phyloP scores from a whole-genome alignment of 768 basidiomycete species.

The Cystofilobasidium bisporidii region DNA sequence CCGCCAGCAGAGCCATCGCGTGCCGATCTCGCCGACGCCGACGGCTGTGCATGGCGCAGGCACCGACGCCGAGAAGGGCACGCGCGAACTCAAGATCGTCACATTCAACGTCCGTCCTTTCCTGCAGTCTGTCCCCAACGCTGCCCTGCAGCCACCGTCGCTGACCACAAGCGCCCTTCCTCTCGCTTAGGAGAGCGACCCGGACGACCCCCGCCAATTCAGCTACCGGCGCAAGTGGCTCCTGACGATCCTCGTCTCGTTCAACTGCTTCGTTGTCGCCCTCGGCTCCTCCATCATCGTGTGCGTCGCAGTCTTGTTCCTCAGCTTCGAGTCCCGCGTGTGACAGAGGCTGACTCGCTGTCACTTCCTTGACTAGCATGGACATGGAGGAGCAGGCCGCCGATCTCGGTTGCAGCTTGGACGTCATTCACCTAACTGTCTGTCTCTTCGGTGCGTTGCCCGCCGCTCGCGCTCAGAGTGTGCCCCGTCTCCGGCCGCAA shows the following conservation, averaged over 20 bases:
- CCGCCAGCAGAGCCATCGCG: neutral
- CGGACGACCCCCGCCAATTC: conserved; percentile 11
- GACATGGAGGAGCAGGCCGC: conserved; percentile 31
- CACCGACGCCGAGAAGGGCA: conserved; percentile 13
- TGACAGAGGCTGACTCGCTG: too few species aligned
- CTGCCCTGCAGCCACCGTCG: too few species aligned
- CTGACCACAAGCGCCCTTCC: neutral
- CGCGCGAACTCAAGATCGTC: conserved; percentile 14
- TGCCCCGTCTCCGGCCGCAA: too few species aligned
- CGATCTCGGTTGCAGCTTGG: conserved; percentile 31
- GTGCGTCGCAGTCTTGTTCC: too few species aligned
- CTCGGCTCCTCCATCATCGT: conserved; percentile 32
- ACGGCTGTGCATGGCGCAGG: neutral
- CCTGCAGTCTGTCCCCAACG: too few species aligned
- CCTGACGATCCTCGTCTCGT: conserved; percentile 28
- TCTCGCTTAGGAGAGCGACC: neutral
- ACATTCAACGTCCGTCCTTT: neutral
- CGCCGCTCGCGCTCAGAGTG: too few species aligned
- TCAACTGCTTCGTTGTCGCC: conserved; percentile 28
- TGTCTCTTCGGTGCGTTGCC: neutral
- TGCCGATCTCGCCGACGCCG: neutral
- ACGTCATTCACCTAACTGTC: conserved; percentile 5
- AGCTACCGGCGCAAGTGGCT: conserved; percentile 9
- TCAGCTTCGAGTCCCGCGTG: too few species aligned
- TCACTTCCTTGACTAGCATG: conserved; percentile 24